These are phyloP conservation scores for Penicillium soppii DNA, from an alignment of 495 filamentous ascomycete species.

Conservation along the genomic window DNA sequence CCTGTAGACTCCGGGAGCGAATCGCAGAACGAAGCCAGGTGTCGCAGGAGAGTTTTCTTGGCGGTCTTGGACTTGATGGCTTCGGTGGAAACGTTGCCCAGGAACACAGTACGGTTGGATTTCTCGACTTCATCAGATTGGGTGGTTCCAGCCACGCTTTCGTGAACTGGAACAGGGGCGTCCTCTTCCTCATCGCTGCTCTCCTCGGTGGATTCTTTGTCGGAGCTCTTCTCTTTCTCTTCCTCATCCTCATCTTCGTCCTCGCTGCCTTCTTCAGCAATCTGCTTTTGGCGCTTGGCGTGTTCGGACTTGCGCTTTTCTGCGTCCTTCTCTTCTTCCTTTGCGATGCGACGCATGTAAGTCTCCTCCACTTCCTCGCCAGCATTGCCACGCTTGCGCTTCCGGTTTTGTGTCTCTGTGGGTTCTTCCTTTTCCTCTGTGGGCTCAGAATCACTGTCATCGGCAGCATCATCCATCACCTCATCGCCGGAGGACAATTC, in stretches of 20 bases:
- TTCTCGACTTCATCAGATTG: constrained; percentile 69
- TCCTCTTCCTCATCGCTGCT: constrained; percentile 17
- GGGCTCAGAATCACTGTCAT: constrained; percentile 28
- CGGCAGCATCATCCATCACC: constrained; percentile 45
- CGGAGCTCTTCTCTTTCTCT: constrained; percentile 14
- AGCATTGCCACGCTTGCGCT: constrained; percentile 71
- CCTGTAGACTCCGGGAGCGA: constrained; percentile 40
- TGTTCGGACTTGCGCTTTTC: constrained; percentile 37
- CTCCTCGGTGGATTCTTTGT: constrained; percentile 24
- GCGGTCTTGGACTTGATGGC: constrained; percentile 79
- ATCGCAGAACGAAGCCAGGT: constrained; percentile 59
- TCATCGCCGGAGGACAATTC: constrained; percentile 43
- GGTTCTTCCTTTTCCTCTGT: constrained; percentile 39
- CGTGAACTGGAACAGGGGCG: constrained; percentile 52
- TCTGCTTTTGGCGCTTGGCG: constrained; percentile 24
- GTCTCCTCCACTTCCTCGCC: constrained; percentile 76
- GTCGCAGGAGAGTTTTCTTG: constrained; percentile 71
- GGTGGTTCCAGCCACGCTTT: constrained; percentile 43
- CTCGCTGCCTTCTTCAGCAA: constrained; percentile 10
- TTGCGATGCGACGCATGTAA: constrained; percentile 73
- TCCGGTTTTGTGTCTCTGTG: constrained; percentile 54
- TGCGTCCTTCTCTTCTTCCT: constrained; percentile 53
- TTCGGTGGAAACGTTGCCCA: constrained; percentile 82
- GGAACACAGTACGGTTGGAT: constrained; percentile 85
- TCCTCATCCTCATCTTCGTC: constrained; percentile 16